Base-by-base conservation (phyloP, 306 rosid genomes). In the Carpinus fangiana region DNA sequence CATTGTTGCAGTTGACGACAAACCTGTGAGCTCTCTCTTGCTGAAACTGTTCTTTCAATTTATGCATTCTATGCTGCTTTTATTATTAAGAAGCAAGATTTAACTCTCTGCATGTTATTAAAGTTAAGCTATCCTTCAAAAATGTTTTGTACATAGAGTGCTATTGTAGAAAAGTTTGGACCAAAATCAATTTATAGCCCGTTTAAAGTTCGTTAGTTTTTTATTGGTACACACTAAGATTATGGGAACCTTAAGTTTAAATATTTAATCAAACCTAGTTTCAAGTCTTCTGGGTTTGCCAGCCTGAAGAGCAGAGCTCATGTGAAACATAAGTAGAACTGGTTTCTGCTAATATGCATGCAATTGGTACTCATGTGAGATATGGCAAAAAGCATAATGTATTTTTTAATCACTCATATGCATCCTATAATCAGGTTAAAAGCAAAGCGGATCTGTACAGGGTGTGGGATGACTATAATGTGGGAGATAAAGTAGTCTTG, bases 401-500 rank as follows among this genome's bases (percentile, higher is more conserved):
- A 26, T 67, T 59, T 36, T 66, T 23, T 81, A 54, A 65, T 46
- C 52, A 74, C 1, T 76, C 72, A 50, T 69, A 41, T 78, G 72
- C 73, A 53, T 46, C 72, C 65, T 76, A 56, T 82, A 73, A 52
- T 11, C 86, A 94, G 98, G 95, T 94, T 2, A 93, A 89, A 84
- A 90, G 48, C 93, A 91, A 83, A 87, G 97, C 90, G 81, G 97
- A 93, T 70, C 77, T 95, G 86, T 82, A 87, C 86, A 93, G 87
- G 80, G 71, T 85, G 38, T 81, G 90, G 83, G 97, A 95, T 85
- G 98, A 95, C 4, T 90, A 91, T 76, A 91, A 73, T 41, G 88
- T 89, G 1, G 97, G 98, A 31, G 97, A 90, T 68, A 79, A 85
- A 81, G 93, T 92, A 62, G 82, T 72, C 9, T 80, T 95, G 71